A percentile compares a stretch with the other conserved stretches of the same genome.
Conservation (phyloP, 208 protist genomes). For the Wallacemonas rigidus region DNA sequence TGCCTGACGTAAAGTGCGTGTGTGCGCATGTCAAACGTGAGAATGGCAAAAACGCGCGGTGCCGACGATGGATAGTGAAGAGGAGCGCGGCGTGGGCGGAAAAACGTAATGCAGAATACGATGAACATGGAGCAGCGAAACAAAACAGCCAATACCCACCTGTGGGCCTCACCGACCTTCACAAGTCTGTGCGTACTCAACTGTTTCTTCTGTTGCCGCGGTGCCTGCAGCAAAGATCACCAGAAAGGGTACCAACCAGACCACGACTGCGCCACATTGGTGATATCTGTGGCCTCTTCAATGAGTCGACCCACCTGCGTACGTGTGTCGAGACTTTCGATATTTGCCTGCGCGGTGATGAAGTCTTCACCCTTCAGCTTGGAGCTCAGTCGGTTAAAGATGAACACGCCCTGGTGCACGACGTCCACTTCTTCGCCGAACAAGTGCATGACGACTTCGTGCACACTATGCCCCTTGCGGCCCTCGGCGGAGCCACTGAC, state of each 20-base stretch:
- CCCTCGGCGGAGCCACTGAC: constrained; percentile 34
- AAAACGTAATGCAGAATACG: too few relatives aligned
- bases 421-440: constrained; percentile 75
- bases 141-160: too few relatives aligned
- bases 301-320: constrained; percentile 86
- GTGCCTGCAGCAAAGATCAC: constrained; percentile 29
- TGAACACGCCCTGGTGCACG: constrained; percentile 80
- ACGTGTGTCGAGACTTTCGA: constrained; percentile 56
- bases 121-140: too few relatives aligned
- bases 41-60: too few relatives aligned
- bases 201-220: too few relatives aligned
- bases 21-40: too few relatives aligned
- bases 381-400: constrained; percentile 79
- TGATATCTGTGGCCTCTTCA: constrained; percentile 77
- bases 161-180: too few relatives aligned
- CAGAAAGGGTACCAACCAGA: constrained; percentile 92
- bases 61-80: too few relatives aligned
- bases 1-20: too few relatives aligned
- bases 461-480: constrained; percentile 12
- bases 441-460: constrained; percentile 42
- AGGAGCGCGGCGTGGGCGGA: too few relatives aligned
- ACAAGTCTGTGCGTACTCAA: too few relatives aligned
- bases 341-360: constrained; percentile 21
- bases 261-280: constrained; percentile 90
- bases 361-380: constrained; percentile 87